phyloP scores from a whole-genome alignment of 345 rosid genomes.

The Raphanus raphanistrum region DNA sequence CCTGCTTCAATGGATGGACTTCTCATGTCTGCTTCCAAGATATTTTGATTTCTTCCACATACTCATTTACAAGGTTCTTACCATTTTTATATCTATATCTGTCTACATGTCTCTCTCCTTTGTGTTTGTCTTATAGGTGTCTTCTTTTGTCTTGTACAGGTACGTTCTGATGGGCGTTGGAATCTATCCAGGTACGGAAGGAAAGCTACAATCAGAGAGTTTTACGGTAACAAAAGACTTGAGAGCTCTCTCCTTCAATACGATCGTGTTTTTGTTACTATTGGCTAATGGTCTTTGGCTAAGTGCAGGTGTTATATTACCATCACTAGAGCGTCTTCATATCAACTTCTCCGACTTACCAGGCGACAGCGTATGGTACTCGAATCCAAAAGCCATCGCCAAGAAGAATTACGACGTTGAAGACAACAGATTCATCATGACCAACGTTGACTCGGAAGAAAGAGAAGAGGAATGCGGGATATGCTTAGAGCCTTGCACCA shows the following conservation, averaged over 20 bases:
- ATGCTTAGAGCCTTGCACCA: slow-evolving; percentile 94
- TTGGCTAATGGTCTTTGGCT: background rate
- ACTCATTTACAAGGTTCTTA: slow-evolving; percentile 72
- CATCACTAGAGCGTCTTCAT: slow-evolving; percentile 78
- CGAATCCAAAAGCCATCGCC: slow-evolving; percentile 34
- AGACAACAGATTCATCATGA: slow-evolving; percentile 36
- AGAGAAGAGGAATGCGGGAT: slow-evolving; percentile 98
- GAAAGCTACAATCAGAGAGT: slow-evolving; percentile 85
- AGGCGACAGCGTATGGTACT: slow-evolving; percentile 35
- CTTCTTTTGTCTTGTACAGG: slow-evolving; percentile 50
- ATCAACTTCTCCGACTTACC: slow-evolving; percentile 53
- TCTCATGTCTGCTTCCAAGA: slow-evolving; percentile 87
- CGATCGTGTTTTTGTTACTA: background rate
- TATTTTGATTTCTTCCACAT: slow-evolving; percentile 80
- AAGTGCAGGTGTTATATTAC: slow-evolving; percentile 74
- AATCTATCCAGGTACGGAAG: slow-evolving; percentile 62
- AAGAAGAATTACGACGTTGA: slow-evolving; percentile 50
- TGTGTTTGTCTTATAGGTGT: slow-evolving; percentile 28
- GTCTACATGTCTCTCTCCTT: background rate
- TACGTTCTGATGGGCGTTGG: slow-evolving; percentile 59
- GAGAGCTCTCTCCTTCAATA: background rate
- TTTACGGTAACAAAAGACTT: slow-evolving; percentile 55
- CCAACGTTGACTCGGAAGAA: slow-evolving; percentile 63
- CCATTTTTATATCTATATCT: background rate
- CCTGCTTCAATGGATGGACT: slow-evolving; percentile 82